A percentile compares a stretch with the other conserved stretches of the same genome.
Evolutionary conservation across 805 yeast species (phyloP).

Genomic region (Alloascoidea hylecoeti): DNA sequence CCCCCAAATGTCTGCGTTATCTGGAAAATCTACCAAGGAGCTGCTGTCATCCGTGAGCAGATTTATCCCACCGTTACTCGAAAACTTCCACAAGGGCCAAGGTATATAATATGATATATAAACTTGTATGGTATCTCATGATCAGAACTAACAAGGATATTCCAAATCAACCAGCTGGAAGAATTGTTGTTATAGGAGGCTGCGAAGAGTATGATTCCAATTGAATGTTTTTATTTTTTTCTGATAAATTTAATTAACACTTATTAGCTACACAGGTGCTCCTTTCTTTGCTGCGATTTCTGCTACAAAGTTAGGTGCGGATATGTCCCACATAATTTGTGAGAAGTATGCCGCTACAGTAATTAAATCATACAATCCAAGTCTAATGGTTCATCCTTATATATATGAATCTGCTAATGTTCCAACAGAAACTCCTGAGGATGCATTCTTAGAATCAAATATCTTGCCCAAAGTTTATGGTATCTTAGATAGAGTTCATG

Average conservation of each 20-base stretch:
- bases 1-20: too few species aligned
- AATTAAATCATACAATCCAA: slow-evolving; percentile 82
- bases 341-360: slow-evolving; percentile 64
- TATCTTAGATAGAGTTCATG: slow-evolving; percentile 57
- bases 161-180: slow-evolving; percentile 62
- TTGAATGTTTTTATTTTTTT: neutral
- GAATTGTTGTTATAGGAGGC: slow-evolving; percentile 83
- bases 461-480: slow-evolving; percentile 41
- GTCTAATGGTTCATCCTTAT: slow-evolving; percentile 93
- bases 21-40: slow-evolving; percentile 22
- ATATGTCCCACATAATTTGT: slow-evolving; percentile 82
- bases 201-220: slow-evolving; percentile 48
- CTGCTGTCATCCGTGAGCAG: slow-evolving; percentile 33
- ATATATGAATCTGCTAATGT: slow-evolving; percentile 32
- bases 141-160: too few species aligned
- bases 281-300: slow-evolving; percentile 86
- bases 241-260: neutral
- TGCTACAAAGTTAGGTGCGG: slow-evolving; percentile 75
- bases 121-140: too few species aligned
- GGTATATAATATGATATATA: slow-evolving; percentile 21
- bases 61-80: slow-evolving; percentile 64
- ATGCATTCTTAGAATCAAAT: slow-evolving; percentile 19
- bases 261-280: slow-evolving; percentile 71
- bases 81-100: slow-evolving; percentile 79
- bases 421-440: slow-evolving; percentile 14